Base-by-base conservation (phyloP, 2,329 filamentous ascomycete genomes). In the Zymoseptoria brevis region DNA sequence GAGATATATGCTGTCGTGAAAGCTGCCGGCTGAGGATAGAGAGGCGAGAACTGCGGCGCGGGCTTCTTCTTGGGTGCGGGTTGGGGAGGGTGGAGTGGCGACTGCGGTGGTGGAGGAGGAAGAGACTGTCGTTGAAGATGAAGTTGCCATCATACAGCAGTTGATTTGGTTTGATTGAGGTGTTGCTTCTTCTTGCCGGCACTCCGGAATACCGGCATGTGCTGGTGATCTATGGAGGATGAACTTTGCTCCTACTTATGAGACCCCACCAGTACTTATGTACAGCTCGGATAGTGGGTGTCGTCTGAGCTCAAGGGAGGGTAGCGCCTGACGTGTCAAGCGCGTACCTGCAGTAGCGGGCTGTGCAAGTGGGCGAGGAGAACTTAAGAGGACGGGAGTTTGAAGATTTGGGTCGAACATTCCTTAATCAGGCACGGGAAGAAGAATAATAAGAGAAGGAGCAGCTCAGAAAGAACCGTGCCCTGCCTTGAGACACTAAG, bases 1-100 rank as follows among this genome's bases (percentile, higher is more conserved):
- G 65, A 84, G 82, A 54, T 92, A 81, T 68, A 87, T 82, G 52
- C 80, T 76, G 76, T 90, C 87, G 65, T 91, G 79, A 66, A 86
- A 82, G 71, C 87, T 86, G 68, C 86, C 86, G 56, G 91, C 76
- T 5, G 77, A 75, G 50, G 75, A 70, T 26, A 82, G 75, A 26
- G 79, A 79, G 30, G 78, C 78, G 22, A 77, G 74, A 50, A 81
- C 77, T 52, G 79, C 78, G 48, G 79, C 77, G 58, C 79, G 77
- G 58, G 80, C 79, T 73, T 81, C 79, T 60, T 75, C 73, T 63
- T 72, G 71, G 59, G 74, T 74, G 49, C 72, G 70, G 35, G 35
- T 45, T 7, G 35, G 35, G 1, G 67, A 63, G 58, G 59, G 59
- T 16, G 64, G 60, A 22, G 58, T 59, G 45, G 58, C 58, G 9